phyloP scores from a whole-genome alignment of 345 rosid species.

The Populus alba region DNA sequence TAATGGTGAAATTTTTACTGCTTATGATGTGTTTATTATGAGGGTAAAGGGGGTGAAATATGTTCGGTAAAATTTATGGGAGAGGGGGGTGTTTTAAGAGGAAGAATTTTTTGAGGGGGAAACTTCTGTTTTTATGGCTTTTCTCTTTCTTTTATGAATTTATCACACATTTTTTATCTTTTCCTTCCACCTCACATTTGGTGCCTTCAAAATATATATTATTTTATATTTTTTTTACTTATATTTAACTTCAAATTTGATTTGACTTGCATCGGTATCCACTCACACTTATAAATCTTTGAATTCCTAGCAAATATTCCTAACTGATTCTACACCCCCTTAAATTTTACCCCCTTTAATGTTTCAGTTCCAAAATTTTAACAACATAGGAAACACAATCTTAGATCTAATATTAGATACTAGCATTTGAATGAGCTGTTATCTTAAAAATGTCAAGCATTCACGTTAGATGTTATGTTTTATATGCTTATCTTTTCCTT shows the following conservation, averaged over 20 bases:
- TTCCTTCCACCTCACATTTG: not conserved
- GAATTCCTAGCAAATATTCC: not conserved
- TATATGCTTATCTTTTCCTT: not conserved
- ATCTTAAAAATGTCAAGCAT: not conserved
- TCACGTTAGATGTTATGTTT: not conserved
- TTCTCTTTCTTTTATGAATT: not conserved
- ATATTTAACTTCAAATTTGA: not conserved
- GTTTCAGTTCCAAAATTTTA: not conserved
- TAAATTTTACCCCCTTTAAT: not conserved
- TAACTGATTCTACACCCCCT: not conserved
- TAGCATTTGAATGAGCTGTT: not conserved
- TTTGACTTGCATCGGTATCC: not conserved
- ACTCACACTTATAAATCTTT: not conserved
- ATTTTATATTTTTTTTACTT: not conserved
- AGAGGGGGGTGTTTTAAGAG: not conserved
- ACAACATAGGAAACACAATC: no score
- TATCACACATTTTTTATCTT: not conserved
- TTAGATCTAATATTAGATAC: no score
- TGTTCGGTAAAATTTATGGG: not conserved
- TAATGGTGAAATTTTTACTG: not conserved
- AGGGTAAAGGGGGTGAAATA: not conserved
- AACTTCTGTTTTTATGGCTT: not conserved
- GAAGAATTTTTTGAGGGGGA: not conserved
- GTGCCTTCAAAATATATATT: not conserved
- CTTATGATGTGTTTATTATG: not conserved